Conservation (phyloP, 257 asterid genomes). For the Capsicum rhomboideum region DNA sequence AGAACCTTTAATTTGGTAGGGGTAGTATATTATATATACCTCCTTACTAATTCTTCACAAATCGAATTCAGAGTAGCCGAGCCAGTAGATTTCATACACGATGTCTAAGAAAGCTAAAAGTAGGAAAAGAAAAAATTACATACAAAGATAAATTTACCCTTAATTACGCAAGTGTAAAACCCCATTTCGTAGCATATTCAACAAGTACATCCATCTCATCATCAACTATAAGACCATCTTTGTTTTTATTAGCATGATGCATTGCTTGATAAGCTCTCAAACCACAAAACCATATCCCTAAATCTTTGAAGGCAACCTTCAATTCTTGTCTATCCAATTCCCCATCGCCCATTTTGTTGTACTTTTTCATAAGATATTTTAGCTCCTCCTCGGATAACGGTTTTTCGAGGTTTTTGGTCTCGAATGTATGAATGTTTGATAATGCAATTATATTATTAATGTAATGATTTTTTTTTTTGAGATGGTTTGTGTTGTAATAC, state of each 20-base stretch:
- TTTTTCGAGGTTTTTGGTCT: not conserved
- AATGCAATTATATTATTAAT: not conserved
- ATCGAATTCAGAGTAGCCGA: not conserved
- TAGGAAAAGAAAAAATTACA: not conserved
- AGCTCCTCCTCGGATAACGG: not conserved
- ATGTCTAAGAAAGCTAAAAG: no score
- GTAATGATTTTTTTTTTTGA: not conserved
- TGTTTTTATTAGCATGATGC: not conserved
- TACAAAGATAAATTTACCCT: not conserved
- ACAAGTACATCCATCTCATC: not conserved
- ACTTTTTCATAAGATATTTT: not conserved
- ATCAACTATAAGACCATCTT: conserved; percentile 1
- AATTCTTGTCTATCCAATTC: not conserved
- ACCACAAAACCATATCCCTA: not conserved
- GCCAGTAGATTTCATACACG: not conserved
- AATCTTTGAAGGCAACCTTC: not conserved
- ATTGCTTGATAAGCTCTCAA: conserved; percentile 5
- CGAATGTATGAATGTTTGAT: not conserved
- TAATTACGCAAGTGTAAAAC: not conserved
- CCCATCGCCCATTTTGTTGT: conserved; percentile 3
- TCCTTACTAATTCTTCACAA: not conserved
- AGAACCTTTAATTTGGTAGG: not conserved
- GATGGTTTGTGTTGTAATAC: not conserved
- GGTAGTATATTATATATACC: no score
- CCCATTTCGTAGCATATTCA: not conserved